phyloP scores from a whole-genome alignment of 768 basidiomycete genomes.

The Megacollybia marginata region DNA sequence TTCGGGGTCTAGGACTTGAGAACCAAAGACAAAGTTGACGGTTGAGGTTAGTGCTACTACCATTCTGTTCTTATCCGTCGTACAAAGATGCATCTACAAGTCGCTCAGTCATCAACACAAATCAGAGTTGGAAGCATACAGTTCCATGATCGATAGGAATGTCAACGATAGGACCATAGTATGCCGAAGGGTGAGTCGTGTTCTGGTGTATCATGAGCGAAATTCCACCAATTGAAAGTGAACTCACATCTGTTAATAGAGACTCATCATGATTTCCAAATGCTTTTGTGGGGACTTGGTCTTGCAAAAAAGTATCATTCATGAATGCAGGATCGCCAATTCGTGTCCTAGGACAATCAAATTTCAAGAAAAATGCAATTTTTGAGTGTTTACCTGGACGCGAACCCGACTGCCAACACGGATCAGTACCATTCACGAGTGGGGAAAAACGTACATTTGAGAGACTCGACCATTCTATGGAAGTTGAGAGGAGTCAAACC shows the following conservation, averaged over 20 bases:
- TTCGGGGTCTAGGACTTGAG: constrained; percentile 52
- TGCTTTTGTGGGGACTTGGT: constrained; percentile 41
- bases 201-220: constrained; percentile 30
- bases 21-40: constrained; percentile 65
- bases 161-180: constrained; percentile 61
- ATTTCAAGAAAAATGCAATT: not conserved
- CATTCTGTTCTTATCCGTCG: constrained; percentile 57
- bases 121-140: constrained; percentile 18
- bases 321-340: constrained; percentile 50
- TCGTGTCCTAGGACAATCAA: constrained; percentile 35
- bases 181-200: constrained; percentile 46
- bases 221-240: not conserved
- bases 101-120: constrained; percentile 1
- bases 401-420: not conserved
- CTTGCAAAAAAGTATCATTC: constrained; percentile 30
- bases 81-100: constrained; percentile 50
- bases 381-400: not conserved
- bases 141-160: constrained; percentile 61
- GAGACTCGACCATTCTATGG: constrained; percentile 57
- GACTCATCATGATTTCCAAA: constrained; percentile 37
- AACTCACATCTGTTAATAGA: constrained; percentile 54
- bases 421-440: not conserved
- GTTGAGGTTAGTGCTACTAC: constrained; percentile 61
- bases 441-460: constrained; percentile 35
- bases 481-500: constrained; percentile 27